phyloP scores from a whole-genome alignment of 495 filamentous ascomycete species.

The Neurospora pannonica region DNA sequence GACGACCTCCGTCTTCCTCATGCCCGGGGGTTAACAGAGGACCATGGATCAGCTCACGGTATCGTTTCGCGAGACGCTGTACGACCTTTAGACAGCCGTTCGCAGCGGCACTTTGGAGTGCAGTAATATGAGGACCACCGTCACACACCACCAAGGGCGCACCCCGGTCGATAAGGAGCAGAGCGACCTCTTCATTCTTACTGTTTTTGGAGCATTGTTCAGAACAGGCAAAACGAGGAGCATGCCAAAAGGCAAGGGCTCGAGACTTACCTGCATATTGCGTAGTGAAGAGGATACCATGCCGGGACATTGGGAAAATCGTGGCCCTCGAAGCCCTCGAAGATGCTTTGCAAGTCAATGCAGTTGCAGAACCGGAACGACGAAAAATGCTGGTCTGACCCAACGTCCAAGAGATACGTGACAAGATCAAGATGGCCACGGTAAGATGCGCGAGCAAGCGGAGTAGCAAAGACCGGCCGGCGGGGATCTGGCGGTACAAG shows the following conservation, averaged over 20 bases:
- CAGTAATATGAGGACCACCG: not conserved
- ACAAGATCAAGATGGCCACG: constrained; percentile 3
- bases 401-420: constrained; percentile 4
- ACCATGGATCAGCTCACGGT: not conserved
- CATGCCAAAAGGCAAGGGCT: not conserved
- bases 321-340: not conserved
- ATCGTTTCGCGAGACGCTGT: not conserved
- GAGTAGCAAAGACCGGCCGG: not conserved
- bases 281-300: constrained; percentile 5
- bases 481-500: not conserved
- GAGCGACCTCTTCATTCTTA: not conserved
- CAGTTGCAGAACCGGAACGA: constrained; percentile 1
- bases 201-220: not conserved
- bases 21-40: not conserved
- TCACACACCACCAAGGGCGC: not conserved
- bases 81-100: constrained; percentile 2
- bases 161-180: constrained; percentile 4
- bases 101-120: constrained; percentile 1
- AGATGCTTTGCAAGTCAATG: not conserved
- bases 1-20: not conserved
- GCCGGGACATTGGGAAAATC: not conserved
- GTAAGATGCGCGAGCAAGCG: constrained; percentile 2
- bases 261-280: constrained; percentile 1
- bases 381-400: not conserved
- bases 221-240: not conserved